Evolutionary conservation across 768 basidiomycete species (phyloP), one percentile per base, ranked within the genome.

Genomic region (Lactarius sanguifluus): DNA sequence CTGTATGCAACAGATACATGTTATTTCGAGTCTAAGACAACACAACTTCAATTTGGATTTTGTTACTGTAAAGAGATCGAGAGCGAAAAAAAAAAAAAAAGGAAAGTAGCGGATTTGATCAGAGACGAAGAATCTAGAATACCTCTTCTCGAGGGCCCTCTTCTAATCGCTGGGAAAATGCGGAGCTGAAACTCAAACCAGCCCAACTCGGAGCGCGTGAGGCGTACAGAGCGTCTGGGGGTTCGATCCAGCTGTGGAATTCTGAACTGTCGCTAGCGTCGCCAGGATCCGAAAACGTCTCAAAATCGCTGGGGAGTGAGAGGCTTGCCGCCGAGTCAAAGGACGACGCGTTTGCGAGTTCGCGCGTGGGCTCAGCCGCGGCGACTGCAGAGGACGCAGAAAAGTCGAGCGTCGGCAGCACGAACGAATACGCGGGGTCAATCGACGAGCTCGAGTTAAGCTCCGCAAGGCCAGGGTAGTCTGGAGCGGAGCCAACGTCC

Each of bases 341-440:
- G 38, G 56, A 28, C 1, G 57, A 36, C 58, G 66, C 18, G 50
- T 47, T 28, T 34, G 66, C 50, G 67, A 12, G 15, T 25, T 32
- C 60, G 52, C 8, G 71, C 25, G 18, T 71, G 55, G 12, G 64
- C 74, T 50, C 47, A 7, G 30, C 45, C 34, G 23, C 25, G 23
- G 25, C 41, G 25, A 32, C 10, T 28, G 76, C 64, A 73, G 82
- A 83, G 9, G 80, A 76, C 6, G 86, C 82, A 0, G 89, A 89
- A 69, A 90, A 83, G 73, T 92, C 90, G 61, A 92, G 81, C 1
- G 85, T 89, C 5, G 92, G 91, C n/a, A 93, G 77, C 13, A 94
- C 76, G 65, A 95, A 84, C 3, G 90, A 90, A 23, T 83, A 78
- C 3, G 89, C 79, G 13, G 87, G 84, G 71, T 91, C 87, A 28